Evolutionary conservation across 2,329 filamentous ascomycete genomes (phyloP).

Genomic region (Ilyonectria sp.): DNA sequence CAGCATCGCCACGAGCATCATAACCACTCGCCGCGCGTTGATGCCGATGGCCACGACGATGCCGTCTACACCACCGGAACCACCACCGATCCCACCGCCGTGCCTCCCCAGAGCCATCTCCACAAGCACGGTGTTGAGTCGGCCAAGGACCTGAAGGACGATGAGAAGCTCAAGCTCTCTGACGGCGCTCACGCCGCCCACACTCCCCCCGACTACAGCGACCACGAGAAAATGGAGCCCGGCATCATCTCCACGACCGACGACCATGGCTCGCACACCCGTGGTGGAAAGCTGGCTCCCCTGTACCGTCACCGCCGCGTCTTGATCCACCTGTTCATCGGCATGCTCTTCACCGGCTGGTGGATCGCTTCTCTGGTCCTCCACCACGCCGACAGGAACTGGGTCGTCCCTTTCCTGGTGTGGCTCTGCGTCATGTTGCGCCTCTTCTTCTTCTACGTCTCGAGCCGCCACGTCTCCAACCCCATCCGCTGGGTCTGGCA

Average conservation of each 20-base stretch:
- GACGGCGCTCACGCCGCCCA: conserved; percentile 11
- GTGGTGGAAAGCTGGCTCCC: conserved; percentile 45
- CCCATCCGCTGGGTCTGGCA: conserved; percentile 80
- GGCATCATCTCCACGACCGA: conserved; percentile 51
- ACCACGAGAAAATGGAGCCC: conserved; percentile 56
- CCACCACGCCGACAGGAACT: conserved; percentile 81
- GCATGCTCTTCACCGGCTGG: conserved; percentile 70
- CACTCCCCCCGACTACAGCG: conserved; percentile 57
- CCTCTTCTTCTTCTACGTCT: conserved; percentile 81
- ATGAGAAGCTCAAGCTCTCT: conserved; percentile 19
- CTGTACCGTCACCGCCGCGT: conserved; percentile 63
- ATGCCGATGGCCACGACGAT: conserved; percentile 55
- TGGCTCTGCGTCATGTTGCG: conserved; percentile 83
- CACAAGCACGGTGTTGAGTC: conserved; percentile 43
- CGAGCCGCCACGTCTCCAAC: conserved; percentile 75
- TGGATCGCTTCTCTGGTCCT: conserved; percentile 83
- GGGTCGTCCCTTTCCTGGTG: conserved; percentile 87
- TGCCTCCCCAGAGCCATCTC: conserved; percentile 53
- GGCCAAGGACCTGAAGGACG: conserved; percentile 8
- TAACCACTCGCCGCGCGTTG: conserved; percentile 57
- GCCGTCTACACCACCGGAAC: conserved; percentile 63
- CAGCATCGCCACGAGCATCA: conserved; percentile 62
- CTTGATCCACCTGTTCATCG: conserved; percentile 63
- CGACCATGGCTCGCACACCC: conserved; percentile 40
- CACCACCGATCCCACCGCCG: conserved; percentile 53